Base-by-base conservation (phyloP, 345 rosid genomes). In the Turritis glabra region DNA sequence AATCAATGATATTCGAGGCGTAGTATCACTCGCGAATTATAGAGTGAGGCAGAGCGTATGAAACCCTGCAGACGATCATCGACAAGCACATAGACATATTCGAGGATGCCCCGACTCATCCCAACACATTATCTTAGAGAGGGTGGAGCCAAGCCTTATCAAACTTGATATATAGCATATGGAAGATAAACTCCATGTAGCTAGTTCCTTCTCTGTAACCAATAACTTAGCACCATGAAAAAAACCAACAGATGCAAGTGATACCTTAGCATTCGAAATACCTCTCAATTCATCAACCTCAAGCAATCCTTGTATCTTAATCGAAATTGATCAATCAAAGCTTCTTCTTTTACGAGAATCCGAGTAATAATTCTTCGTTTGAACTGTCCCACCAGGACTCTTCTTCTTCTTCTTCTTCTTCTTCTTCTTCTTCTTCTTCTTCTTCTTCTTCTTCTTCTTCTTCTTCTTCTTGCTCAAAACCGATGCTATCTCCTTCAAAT, bases 301-400 rank as follows among this genome's bases (percentile, higher is more conserved):
- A 13, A 75, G 80, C 33, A 85, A 83, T 14, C 87, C 85, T 1
- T 76, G 80, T 64, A 77, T 88, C 73, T 87, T 81, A 32, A 75
- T 79, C 0, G 88, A 91, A 48, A 66, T 73, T 3, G 89, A 86
- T 56, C 92, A 67, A 56, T 92, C 97, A 7, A 95, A 84, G 68
- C 94, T 95, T 80, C 75, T 85, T 79, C 94, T 84, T 47, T 93
- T 71, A 77, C 86, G 74, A 76, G 65, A 26, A 80, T 89, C 90
- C 5, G 84, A 83, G 71, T 95, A 92, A 67, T 87, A 92, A 30
- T 88, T 88, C 80, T 86, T 81, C 2, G 97, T 92, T 77, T 95
- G 96, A 67, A 78, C 82, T 27, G 91, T 88, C 35, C 97, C 97
- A 3, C 98, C 97, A 14, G 93, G 90, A 57, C 80, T 80, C 69